phyloP scores from a whole-genome alignment of 306 rosid genomes.

The Delonix regia region DNA sequence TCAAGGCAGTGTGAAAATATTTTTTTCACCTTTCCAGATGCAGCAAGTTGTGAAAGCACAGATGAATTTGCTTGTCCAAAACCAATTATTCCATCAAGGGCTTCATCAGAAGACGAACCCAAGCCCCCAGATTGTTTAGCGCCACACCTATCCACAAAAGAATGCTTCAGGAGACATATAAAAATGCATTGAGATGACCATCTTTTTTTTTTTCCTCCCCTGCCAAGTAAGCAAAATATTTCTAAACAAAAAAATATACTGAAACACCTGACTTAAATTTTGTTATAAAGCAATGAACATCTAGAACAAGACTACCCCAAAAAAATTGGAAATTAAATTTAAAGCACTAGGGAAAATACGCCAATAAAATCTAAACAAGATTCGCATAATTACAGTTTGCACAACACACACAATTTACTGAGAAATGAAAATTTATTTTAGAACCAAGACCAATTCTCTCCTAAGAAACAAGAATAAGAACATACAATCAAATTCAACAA shows the following conservation, averaged over 20 bases:
- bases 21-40: conserved; percentile 75
- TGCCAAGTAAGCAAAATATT: conserved; percentile 10
- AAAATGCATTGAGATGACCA: background rate
- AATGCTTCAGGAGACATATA: conserved; percentile 6
- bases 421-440: background rate
- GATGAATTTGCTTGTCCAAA: conserved; percentile 95
- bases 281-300: conserved; percentile 6
- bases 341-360: conserved; percentile 6
- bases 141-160: conserved; percentile 67
- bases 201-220: conserved; percentile 14
- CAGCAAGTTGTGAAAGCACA: conserved; percentile 85
- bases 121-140: conserved; percentile 67
- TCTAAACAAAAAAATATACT: background rate
- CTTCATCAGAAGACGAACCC: conserved; percentile 49
- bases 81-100: conserved; percentile 87
- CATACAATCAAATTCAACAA: conserved; percentile 20
- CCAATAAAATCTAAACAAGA: conserved; percentile 13
- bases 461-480: conserved; percentile 10
- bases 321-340: background rate
- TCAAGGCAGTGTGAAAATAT: conserved; percentile 93
- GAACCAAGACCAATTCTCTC: conserved; percentile 17
- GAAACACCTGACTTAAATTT: conserved; percentile 9
- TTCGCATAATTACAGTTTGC: conserved; percentile 1
- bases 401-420: background rate
- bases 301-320: background rate